A percentile compares a stretch with the other conserved stretches of the same genome.
Evolutionary conservation across 2,329 filamentous ascomycete species (phyloP).

Genomic region (Stachybotrys elegans): DNA sequence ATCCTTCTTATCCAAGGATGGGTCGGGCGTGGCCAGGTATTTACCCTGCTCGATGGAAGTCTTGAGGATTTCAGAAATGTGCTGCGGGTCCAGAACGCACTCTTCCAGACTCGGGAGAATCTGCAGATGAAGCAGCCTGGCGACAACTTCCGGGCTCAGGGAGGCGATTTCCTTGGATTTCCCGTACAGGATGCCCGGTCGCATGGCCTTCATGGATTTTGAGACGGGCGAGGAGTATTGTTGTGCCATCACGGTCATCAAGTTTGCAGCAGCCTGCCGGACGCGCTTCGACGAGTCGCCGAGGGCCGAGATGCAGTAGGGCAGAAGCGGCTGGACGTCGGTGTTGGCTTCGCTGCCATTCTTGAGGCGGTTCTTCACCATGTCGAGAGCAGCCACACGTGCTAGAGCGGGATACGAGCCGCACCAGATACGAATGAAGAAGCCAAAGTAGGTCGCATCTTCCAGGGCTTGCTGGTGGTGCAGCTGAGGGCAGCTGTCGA

Average conservation of each 20-base stretch:
- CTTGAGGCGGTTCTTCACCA: conserved; percentile 54
- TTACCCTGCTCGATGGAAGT: conserved; percentile 34
- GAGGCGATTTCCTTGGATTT: conserved; percentile 46
- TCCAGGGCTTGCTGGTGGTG: conserved; percentile 48
- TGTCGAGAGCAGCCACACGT: conserved; percentile 63
- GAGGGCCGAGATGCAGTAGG: conserved; percentile 72
- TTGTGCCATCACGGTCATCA: conserved; percentile 53
- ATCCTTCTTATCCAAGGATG: conserved; percentile 44
- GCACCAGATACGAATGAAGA: conserved; percentile 72
- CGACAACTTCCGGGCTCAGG: conserved; percentile 52
- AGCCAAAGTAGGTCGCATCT: conserved; percentile 65
- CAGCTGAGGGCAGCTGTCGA: conserved; percentile 52
- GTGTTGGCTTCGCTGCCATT: conserved; percentile 40
- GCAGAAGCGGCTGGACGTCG: conserved; percentile 77
- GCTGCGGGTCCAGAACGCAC: conserved; percentile 71
- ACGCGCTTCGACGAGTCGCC: conserved; percentile 72
- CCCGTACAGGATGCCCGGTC: conserved; percentile 60
- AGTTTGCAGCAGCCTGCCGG: conserved; percentile 66
- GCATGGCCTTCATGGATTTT: conserved; percentile 51
- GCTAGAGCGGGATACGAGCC: conserved; percentile 65
- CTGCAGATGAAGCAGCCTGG: conserved; percentile 58
- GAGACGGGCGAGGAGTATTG: conserved; percentile 35
- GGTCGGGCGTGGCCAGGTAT: conserved; percentile 25
- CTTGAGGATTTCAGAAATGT: conserved; percentile 60
- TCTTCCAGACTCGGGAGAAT: conserved; percentile 79